These are phyloP conservation scores for Fusarium chuoi DNA, from an alignment of 2,329 filamentous ascomycete genomes.

Conservation along the genomic window DNA sequence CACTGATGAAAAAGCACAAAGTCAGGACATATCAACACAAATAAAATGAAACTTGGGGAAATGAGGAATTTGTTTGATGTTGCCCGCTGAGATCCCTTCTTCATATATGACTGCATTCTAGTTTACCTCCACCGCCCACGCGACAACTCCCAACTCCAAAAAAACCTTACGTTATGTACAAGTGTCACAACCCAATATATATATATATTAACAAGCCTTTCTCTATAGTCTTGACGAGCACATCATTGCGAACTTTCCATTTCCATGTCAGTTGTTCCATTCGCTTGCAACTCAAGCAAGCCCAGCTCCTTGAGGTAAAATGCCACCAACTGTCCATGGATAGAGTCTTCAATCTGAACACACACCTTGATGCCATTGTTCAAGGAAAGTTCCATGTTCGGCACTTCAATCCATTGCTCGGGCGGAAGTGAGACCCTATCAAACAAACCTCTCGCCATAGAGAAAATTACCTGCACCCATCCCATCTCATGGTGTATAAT, in stretches of 20 bases:
- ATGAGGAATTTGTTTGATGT: background rate
- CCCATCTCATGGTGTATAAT: background rate
- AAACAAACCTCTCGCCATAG: background rate
- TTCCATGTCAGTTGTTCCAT: background rate
- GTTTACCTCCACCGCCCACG: background rate
- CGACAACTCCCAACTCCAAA: background rate
- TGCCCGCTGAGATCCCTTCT: background rate
- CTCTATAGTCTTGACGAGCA: rapidly evolving
- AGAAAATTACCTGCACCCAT: background rate
- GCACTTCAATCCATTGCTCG: background rate
- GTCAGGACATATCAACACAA: background rate
- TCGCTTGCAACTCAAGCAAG: background rate
- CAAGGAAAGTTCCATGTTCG: background rate
- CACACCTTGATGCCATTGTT: background rate
- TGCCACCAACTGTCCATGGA: slow-evolving; percentile 1
- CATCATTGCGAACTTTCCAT: background rate
- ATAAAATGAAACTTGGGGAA: background rate
- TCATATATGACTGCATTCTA: background rate
- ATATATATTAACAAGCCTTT: background rate
- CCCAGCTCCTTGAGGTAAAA: background rate
- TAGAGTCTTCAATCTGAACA: slow-evolving; percentile 1
- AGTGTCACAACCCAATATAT: background rate
- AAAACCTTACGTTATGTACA: too few relatives aligned
- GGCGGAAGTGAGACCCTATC: background rate
- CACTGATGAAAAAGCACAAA: rapidly evolving